Evolutionary conservation across 2,329 filamentous ascomycete species (phyloP).

Genomic region (Incumbomyces lentus): DNA sequence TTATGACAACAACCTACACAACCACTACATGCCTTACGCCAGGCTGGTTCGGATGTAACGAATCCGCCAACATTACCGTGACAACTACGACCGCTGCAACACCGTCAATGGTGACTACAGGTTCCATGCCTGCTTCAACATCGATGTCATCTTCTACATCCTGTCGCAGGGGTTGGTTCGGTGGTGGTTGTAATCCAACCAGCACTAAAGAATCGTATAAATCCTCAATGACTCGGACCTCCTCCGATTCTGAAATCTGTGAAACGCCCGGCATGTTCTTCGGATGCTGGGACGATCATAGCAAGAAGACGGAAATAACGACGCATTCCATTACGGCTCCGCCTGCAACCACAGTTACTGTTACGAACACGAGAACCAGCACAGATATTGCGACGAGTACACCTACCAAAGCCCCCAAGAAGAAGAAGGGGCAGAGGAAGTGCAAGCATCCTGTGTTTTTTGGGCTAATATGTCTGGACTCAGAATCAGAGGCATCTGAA

Average conservation of each 20-base stretch:
- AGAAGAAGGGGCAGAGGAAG: constrained; percentile 3
- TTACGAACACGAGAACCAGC: constrained; percentile 20
- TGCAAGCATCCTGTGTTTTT: constrained; percentile 22
- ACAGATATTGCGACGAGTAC: constrained; percentile 20
- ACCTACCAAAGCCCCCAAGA: background rate
- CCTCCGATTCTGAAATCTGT: constrained; percentile 27
- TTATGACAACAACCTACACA: constrained; percentile 25
- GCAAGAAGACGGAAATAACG: constrained; percentile 21
- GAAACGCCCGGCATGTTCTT: constrained; percentile 46
- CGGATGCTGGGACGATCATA: constrained; percentile 39
- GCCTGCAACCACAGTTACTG: constrained; percentile 8
- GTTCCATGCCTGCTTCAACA: background rate
- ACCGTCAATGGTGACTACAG: constrained; percentile 9
- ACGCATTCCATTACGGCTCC: constrained; percentile 25
- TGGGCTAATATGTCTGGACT: constrained; percentile 22
- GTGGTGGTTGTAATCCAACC: background rate
- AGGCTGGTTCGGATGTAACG: constrained; percentile 36
- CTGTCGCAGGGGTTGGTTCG: constrained; percentile 1
- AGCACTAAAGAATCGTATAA: constrained; percentile 8
- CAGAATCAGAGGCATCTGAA: constrained; percentile 7
- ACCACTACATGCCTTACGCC: constrained; percentile 32
- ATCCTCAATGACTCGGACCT: constrained; percentile 1
- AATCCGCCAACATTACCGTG: constrained; percentile 25
- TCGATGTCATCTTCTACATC: constrained; percentile 4
- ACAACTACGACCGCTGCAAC: constrained; percentile 21